Evolutionary conservation across 164 flowering plant genomes (phyloP).

Genomic region (Stephania yunnanensis): DNA sequence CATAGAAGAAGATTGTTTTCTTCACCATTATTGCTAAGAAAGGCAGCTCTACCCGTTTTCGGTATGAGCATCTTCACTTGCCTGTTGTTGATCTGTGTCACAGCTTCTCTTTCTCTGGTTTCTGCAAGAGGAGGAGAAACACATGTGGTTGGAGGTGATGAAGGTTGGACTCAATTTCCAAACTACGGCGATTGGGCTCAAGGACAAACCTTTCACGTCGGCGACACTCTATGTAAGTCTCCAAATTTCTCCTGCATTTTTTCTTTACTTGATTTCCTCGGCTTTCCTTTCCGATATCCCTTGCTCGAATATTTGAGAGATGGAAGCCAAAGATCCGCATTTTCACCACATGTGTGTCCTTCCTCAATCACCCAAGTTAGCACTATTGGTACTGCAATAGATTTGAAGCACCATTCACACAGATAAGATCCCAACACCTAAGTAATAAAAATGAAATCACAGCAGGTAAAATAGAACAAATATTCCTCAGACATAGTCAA

Average conservation of each 20-base stretch:
- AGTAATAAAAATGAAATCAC: no score
- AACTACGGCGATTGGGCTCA: slow-evolving; percentile 16
- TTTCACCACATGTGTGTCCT: no score
- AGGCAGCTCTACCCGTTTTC: background rate
- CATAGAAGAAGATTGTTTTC: no score
- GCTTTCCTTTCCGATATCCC: background rate
- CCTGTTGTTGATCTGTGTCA: background rate
- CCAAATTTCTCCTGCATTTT: background rate
- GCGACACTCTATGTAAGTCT: slow-evolving; percentile 18
- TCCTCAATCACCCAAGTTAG: no score
- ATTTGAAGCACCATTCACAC: no score
- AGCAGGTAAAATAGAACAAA: no score
- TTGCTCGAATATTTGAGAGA: background rate
- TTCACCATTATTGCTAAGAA: no score
- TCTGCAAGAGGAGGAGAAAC: slow-evolving; percentile 4
- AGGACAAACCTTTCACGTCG: slow-evolving; percentile 20
- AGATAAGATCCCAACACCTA: no score
- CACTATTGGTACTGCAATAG: no score
- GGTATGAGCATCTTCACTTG: background rate
- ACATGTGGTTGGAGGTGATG: slow-evolving; percentile 16
- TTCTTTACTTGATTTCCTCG: background rate
- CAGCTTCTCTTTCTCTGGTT: slow-evolving; percentile 2
- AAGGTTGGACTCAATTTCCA: slow-evolving; percentile 17
- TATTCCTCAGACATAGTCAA: no score
- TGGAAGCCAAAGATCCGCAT: no score